These are phyloP conservation scores for Dothideomycetes sp. DNA, from an alignment of 2,329 filamentous ascomycete genomes.

Conservation along the genomic window DNA sequence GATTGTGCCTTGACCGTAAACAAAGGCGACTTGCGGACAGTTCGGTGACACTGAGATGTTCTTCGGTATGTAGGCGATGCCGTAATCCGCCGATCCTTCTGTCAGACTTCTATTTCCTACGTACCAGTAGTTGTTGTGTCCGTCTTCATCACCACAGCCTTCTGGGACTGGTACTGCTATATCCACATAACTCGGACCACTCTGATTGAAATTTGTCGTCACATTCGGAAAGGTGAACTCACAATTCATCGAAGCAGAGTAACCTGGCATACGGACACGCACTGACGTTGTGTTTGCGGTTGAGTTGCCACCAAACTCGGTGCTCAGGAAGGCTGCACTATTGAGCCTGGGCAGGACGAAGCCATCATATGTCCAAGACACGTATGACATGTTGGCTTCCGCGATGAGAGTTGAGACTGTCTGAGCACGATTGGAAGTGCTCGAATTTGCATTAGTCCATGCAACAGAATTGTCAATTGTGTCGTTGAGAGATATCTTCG, in stretches of 20 bases:
- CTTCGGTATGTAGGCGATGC: not conserved
- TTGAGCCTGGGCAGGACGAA: not conserved
- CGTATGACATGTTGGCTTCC: not conserved
- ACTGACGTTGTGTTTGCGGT: not conserved
- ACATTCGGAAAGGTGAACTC: not conserved
- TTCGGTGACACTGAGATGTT: not conserved
- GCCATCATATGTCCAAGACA: not conserved
- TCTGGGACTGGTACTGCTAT: not conserved
- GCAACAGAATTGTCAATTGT: not conserved
- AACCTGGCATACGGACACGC: not conserved
- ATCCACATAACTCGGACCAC: not conserved
- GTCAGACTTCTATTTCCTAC: not conserved
- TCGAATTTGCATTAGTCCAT: not conserved
- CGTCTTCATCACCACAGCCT: not conserved
- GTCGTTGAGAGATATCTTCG: not conserved
- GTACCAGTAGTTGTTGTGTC: not conserved
- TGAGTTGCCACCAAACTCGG: not conserved
- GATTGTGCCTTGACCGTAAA: not conserved
- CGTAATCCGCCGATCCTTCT: not conserved
- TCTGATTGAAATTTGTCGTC: not conserved
- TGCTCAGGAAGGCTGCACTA: not conserved
- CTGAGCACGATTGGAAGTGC: not conserved
- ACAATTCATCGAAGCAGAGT: not conserved
- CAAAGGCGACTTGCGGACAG: not conserved
- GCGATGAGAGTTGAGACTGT: not conserved